Conservation (phyloP, 345 rosid species). For the Sisymbrium altissimum region DNA sequence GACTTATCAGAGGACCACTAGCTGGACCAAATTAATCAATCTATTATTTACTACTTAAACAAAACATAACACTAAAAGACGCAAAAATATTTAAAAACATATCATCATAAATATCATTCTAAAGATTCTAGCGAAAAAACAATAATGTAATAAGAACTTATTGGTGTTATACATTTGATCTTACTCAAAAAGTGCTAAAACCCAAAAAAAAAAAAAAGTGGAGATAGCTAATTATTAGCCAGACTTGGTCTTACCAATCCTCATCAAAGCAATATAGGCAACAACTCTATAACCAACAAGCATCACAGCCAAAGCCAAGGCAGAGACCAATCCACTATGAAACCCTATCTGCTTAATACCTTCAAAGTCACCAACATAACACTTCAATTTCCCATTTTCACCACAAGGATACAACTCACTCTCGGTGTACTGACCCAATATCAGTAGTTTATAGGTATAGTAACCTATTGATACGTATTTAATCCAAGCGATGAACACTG, state of each 20-base stretch:
- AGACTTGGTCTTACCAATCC: conserved; percentile 34
- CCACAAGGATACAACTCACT: conserved; percentile 66
- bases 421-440: conserved; percentile 70
- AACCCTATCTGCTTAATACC: conserved; percentile 54
- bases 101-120: background rate
- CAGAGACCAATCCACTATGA: conserved; percentile 43
- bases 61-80: background rate
- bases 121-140: background rate
- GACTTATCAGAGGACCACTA: conserved; percentile 15
- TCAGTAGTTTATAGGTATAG: conserved; percentile 74
- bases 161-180: background rate
- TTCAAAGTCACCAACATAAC: conserved; percentile 68
- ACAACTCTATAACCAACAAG: conserved; percentile 74
- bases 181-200: background rate
- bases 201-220: background rate
- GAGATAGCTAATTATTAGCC: conserved; percentile 2
- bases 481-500: conserved; percentile 75
- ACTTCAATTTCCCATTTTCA: conserved; percentile 31
- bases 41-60: background rate
- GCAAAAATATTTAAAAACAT: background rate
- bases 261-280: conserved; percentile 77
- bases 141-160: background rate
- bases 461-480: conserved; percentile 82
- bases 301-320: conserved; percentile 63
- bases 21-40: conserved; percentile 12